Percentiles rank a stretch among this genome's conserved stretches.
These are phyloP conservation scores for Diophrys sp. DNA, from an alignment of 73 alveolate genomes.

Conservation along the genomic window DNA sequence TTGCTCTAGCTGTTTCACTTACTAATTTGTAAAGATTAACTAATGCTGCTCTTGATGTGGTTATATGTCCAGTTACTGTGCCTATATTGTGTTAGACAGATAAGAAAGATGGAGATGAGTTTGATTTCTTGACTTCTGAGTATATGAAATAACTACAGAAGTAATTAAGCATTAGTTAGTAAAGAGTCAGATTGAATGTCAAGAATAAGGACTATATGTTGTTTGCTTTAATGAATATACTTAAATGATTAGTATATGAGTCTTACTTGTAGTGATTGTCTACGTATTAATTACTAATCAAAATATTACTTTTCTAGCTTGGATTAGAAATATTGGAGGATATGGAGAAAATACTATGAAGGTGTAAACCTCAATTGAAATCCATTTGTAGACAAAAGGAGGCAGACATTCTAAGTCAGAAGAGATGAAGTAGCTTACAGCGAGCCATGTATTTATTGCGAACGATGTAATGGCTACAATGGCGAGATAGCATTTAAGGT, in stretches of 20 bases:
- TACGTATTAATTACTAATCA: slow-evolving; percentile 51
- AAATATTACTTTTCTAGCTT: no score
- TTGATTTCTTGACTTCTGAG: not conserved
- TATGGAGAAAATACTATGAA: no score
- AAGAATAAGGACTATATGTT: not conserved
- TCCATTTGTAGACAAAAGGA: no score
- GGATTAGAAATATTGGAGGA: no score
- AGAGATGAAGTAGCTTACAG: no score
- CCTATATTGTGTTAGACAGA: not conserved
- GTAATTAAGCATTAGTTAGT: not conserved
- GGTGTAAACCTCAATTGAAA: no score
- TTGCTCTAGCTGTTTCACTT: not conserved
- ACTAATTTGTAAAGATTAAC: not conserved
- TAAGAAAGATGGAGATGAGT: not conserved
- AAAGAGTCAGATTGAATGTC: slow-evolving; percentile 4
- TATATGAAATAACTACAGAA: not conserved
- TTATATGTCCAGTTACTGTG: not conserved
- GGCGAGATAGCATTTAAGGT: no score
- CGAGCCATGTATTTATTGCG: no score
- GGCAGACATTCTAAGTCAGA: no score
- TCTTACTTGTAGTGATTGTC: slow-evolving; percentile 37
- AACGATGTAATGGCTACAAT: no score
- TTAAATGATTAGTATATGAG: slow-evolving; percentile 25
- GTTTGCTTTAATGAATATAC: not conserved
- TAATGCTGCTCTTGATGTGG: not conserved